Conservation (phyloP, 495 filamentous ascomycete genomes). For the Podospora australis region DNA sequence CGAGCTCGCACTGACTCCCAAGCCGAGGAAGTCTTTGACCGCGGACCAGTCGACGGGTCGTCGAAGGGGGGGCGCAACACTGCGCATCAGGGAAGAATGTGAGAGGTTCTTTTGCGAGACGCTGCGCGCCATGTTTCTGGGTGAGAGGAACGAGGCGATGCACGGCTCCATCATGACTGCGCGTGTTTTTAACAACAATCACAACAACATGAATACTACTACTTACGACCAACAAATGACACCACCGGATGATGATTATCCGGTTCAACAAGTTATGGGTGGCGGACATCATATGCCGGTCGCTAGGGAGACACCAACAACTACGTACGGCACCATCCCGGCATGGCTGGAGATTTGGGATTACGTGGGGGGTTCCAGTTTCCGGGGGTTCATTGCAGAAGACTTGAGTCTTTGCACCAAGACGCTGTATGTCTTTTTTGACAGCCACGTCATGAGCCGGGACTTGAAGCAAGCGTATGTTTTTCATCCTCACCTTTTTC, state of each 20-base stretch:
- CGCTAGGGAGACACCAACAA: too few relatives aligned
- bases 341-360: slow-evolving; percentile 80
- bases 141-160: slow-evolving; percentile 74
- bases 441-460: slow-evolving; percentile 55
- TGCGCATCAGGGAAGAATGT: slow-evolving; percentile 97
- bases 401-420: slow-evolving; percentile 46
- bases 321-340: slow-evolving; percentile 20
- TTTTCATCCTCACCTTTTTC: background rate
- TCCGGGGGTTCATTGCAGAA: slow-evolving; percentile 69
- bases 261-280: too few relatives aligned
- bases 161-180: slow-evolving; percentile 63
- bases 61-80: slow-evolving; percentile 81
- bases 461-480: slow-evolving; percentile 87
- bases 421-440: slow-evolving; percentile 84
- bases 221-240: slow-evolving; percentile 28
- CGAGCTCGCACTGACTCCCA: slow-evolving; percentile 52
- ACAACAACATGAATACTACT: slow-evolving; percentile 10
- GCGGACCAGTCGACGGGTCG: slow-evolving; percentile 22
- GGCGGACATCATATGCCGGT: too few relatives aligned
- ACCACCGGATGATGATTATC: slow-evolving; percentile 35
- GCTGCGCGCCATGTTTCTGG: slow-evolving; percentile 86
- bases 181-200: slow-evolving; percentile 50
- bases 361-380: slow-evolving; percentile 73
- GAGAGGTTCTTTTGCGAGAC: slow-evolving; percentile 99
- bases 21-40: slow-evolving; percentile 34